These are phyloP conservation scores for Begonia masoniana DNA, from an alignment of 306 rosid species.

Conservation along the genomic window DNA sequence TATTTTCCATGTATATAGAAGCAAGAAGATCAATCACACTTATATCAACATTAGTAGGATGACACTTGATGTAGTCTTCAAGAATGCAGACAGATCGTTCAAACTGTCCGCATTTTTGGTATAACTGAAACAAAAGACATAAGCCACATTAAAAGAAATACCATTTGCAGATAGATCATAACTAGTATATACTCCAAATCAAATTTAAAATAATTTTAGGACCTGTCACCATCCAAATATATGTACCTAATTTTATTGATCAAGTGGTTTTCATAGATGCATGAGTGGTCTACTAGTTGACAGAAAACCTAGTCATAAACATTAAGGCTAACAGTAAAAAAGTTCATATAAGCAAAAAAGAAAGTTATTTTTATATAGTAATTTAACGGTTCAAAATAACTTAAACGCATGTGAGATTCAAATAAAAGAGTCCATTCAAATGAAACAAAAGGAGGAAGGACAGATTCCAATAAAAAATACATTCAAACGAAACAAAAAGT, in stretches of 20 bases:
- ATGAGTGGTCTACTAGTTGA: too few relatives aligned
- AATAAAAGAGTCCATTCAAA: slow-evolving; percentile 7
- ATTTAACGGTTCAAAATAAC: neutral
- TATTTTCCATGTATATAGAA: slow-evolving; percentile 46
- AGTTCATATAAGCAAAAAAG: neutral
- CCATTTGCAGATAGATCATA: too few relatives aligned
- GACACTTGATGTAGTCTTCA: slow-evolving; percentile 56
- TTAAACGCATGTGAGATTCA: slow-evolving; percentile 6
- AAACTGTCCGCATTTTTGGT: slow-evolving; percentile 64
- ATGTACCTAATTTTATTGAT: too few relatives aligned
- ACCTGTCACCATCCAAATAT: too few relatives aligned
- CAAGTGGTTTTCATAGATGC: too few relatives aligned
- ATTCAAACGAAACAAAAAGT: slow-evolving; percentile 3
- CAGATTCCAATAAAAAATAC: slow-evolving; percentile 6
- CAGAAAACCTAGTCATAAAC: too few relatives aligned
- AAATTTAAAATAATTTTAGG: too few relatives aligned
- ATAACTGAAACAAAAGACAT: slow-evolving; percentile 32
- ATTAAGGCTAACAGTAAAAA: neutral
- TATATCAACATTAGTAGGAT: slow-evolving; percentile 32
- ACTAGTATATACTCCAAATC: too few relatives aligned
- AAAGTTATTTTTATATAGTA: neutral
- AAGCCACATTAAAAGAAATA: neutral
- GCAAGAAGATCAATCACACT: slow-evolving; percentile 64
- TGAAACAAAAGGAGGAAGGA: slow-evolving; percentile 1
- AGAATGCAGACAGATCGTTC: slow-evolving; percentile 54